Evolutionary conservation across 2,329 filamentous ascomycete genomes (phyloP).

Genomic region (Dactylellina cionopaga): DNA sequence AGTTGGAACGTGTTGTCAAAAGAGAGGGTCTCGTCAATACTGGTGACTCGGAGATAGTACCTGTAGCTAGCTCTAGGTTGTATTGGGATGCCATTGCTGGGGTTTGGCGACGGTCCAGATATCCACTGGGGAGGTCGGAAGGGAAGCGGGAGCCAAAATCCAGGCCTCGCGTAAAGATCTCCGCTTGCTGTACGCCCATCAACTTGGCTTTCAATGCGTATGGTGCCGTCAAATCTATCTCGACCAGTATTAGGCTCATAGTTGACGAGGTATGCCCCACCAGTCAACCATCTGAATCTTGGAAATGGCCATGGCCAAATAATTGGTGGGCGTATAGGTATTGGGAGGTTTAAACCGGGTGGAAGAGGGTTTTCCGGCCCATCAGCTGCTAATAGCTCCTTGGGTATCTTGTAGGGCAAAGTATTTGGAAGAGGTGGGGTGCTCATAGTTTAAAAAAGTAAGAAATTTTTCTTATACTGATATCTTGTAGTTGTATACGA

Average conservation of each 20-base stretch:
- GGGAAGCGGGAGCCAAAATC: neutral
- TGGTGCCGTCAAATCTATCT: slow-evolving; percentile 1
- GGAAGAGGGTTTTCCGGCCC: neutral
- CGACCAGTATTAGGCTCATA: neutral
- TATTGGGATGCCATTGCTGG: slow-evolving; percentile 6
- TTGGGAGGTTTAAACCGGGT: neutral
- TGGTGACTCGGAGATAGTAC: slow-evolving; percentile 21
- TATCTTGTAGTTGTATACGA: too few relatives aligned
- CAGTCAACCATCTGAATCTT: neutral
- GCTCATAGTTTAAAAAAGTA: neutral
- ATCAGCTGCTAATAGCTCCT: neutral
- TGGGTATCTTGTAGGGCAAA: neutral
- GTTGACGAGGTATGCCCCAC: neutral
- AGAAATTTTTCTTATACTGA: too few relatives aligned
- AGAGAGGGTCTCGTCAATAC: neutral
- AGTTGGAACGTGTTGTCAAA: neutral
- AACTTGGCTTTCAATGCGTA: slow-evolving; percentile 5
- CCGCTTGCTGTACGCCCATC: slow-evolving; percentile 12
- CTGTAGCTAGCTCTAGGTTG: neutral
- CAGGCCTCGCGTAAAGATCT: slow-evolving; percentile 14
- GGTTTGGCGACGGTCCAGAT: neutral
- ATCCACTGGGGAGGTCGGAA: neutral
- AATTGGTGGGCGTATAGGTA: neutral
- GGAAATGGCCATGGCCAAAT: neutral
- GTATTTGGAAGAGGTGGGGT: neutral